These are phyloP conservation scores for Vaccinium corymbosum DNA, from an alignment of 148 eudicot genomes.

Conservation along the genomic window DNA sequence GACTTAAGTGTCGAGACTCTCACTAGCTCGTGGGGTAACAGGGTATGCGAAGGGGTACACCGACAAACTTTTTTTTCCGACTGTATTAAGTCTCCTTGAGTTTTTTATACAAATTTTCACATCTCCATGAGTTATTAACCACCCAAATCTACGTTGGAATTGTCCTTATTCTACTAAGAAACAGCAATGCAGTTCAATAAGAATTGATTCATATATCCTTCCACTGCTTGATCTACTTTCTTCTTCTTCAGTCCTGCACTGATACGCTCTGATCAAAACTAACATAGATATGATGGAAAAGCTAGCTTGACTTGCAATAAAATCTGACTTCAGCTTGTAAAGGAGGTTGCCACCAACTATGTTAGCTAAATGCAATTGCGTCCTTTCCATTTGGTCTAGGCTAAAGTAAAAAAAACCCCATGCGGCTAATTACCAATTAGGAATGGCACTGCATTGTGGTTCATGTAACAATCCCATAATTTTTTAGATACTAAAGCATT, in stretches of 20 bases:
- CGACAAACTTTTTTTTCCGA: neutral
- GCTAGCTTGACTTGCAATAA: neutral
- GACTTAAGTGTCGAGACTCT: neutral
- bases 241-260: neutral
- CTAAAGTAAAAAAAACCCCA: neutral
- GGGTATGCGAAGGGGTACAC: neutral
- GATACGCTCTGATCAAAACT: neutral
- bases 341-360: neutral
- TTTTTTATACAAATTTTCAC: neutral
- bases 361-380: neutral
- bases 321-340: neutral
- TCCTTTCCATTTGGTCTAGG: neutral
- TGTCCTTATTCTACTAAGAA: neutral
- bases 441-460: neutral
- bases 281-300: conserved; percentile 7
- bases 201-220: neutral
- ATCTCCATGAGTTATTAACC: neutral
- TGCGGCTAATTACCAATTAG: neutral
- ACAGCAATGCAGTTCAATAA: conserved; percentile 5
- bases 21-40: neutral
- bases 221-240: neutral
- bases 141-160: neutral
- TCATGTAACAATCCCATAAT: neutral
- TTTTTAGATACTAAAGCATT: neutral
- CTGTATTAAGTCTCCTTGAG: neutral